Percentiles rank a stretch among this genome's conserved stretches.
phyloP scores from a whole-genome alignment of 2,329 filamentous ascomycete genomes.

The Chaetomiaceae sp. region DNA sequence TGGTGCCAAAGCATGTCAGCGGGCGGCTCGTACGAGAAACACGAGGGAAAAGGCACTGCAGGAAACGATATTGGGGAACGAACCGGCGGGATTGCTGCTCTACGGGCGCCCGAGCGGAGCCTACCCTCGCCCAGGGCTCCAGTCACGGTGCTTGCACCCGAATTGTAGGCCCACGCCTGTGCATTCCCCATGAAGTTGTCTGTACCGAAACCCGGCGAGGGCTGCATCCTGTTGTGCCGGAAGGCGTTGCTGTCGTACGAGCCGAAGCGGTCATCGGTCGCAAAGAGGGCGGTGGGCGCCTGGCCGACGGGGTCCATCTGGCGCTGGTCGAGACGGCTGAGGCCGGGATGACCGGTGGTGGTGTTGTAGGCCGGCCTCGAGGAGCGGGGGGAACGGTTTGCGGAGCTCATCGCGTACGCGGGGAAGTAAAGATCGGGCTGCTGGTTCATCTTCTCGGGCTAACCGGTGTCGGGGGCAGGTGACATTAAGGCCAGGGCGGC shows the following conservation, averaged over 20 bases:
- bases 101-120: constrained; percentile 24
- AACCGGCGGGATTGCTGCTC: constrained; percentile 24
- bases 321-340: constrained; percentile 27
- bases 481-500: constrained; percentile 10
- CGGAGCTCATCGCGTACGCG: constrained; percentile 23
- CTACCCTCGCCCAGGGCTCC: constrained; percentile 27
- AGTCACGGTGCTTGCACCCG: constrained; percentile 29
- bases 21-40: neutral
- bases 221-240: constrained; percentile 25
- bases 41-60: neutral
- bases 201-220: constrained; percentile 23
- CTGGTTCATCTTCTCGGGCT: constrained; percentile 25
- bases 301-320: constrained; percentile 29
- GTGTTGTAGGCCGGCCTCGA: constrained; percentile 30
- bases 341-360: constrained; percentile 25
- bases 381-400: constrained; percentile 28
- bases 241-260: constrained; percentile 29
- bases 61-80: constrained; percentile 4
- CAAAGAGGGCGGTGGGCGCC: constrained; percentile 24
- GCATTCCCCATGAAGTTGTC: constrained; percentile 28
- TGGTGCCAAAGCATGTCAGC: neutral
- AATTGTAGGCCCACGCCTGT: constrained; percentile 30
- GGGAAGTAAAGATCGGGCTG: constrained; percentile 25
- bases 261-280: constrained; percentile 29
- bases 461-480: constrained; percentile 16